Evolutionary conservation across 768 basidiomycete genomes (phyloP), one percentile per base, ranked within the genome.

Genomic region (Amanita pallidorosea): DNA sequence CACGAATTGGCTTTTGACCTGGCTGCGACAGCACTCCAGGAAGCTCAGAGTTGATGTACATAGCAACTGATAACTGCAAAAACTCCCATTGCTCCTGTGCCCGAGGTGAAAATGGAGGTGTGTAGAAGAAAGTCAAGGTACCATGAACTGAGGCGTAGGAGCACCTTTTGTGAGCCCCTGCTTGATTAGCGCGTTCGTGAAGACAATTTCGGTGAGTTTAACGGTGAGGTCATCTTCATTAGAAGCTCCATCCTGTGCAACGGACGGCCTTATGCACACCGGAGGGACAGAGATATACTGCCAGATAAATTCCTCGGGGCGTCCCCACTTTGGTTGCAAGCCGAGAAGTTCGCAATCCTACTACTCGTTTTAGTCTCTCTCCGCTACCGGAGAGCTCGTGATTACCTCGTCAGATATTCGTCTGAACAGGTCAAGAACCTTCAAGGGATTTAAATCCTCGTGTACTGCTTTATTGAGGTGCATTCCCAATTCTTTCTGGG

Each of bases 181-280:
- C 63, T 90, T 90, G 60, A 99, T 91, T 25, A 96, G 75, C 25
- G 88, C 85, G 59, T 97, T 98, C 53, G 85, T 87, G 60, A 92
- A 91, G 4, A 95, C 89, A 47, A 99, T 98, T 66, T 99, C 96
- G 7, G 91, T 88, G 11, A 99, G 79, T 62, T 98, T 99, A 55
- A 95, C 92, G 0, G 96, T 98, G 29, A 99, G 73, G 65, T 99
- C 96, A 58, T 99, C 96, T 69, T 99, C 96, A 58, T 96, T 99
- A 22, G 92, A 96, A 35, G 95, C 95, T 5, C 92, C 93, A 59
- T 99, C 96, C 65, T 98, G 96, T 0, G 89, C 86, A 1, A 99
- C 96, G 3, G 93, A 96, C 0, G 96, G 96, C 42, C 96, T 81
- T 50, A 99, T 99, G 62, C 92, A 94, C 17, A 96, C 92, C 0